Percentiles rank a stretch among this genome's conserved stretches.
phyloP scores from a whole-genome alignment of 768 basidiomycete species.

The Coprinopsis sp. region DNA sequence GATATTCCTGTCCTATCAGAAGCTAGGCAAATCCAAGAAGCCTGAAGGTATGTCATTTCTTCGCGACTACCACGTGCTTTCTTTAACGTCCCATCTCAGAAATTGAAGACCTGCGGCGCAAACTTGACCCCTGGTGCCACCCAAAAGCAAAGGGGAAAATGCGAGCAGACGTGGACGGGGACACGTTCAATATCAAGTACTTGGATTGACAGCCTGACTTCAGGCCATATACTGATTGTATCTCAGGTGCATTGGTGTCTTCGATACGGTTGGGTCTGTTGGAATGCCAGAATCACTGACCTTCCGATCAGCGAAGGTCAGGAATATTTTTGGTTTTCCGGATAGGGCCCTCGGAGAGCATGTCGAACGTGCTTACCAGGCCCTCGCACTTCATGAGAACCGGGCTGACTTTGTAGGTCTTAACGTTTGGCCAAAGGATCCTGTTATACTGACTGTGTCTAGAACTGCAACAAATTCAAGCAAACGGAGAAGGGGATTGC shows the following conservation, averaged over 20 bases:
- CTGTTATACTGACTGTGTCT: background rate
- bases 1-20: constrained; percentile 60
- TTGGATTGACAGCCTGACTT: constrained; percentile 10
- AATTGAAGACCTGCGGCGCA: constrained; percentile 37
- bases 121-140: constrained; percentile 53
- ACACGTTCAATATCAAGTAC: constrained; percentile 61
- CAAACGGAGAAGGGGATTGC: constrained; percentile 47
- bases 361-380: constrained; percentile 62
- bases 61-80: background rate
- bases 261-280: constrained; percentile 72
- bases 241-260: constrained; percentile 63
- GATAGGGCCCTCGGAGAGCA: constrained; percentile 58
- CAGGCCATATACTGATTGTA: background rate
- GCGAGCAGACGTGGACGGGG: constrained; percentile 42
- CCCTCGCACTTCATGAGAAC: constrained; percentile 64
- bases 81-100: constrained; percentile 11
- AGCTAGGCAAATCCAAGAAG: constrained; percentile 51
- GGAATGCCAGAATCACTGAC: constrained; percentile 66
- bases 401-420: constrained; percentile 61
- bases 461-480: constrained; percentile 62
- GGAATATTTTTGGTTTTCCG: constrained; percentile 60
- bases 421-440: no score
- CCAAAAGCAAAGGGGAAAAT: constrained; percentile 46
- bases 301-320: constrained; percentile 36
- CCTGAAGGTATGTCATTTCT: constrained; percentile 32